Evolutionary conservation across 2,329 filamentous ascomycete species (phyloP).

Genomic region (Cryphonectria parasitica): DNA sequence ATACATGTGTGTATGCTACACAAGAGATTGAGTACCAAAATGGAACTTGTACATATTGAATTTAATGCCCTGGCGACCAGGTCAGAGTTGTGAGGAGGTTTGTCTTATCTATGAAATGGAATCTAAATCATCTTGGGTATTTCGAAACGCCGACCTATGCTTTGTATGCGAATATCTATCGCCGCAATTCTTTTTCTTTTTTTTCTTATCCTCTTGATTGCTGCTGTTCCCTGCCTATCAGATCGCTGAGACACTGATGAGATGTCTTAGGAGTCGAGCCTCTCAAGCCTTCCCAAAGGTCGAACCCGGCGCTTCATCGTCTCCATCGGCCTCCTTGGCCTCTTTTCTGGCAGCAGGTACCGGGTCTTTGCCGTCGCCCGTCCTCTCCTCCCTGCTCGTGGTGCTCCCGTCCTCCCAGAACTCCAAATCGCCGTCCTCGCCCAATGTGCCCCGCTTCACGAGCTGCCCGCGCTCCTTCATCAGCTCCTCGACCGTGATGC

Average conservation of each 20-base stretch:
- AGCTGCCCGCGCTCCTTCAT: constrained; percentile 75
- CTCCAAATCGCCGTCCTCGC: constrained; percentile 83
- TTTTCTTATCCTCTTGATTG: not conserved
- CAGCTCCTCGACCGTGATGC: constrained; percentile 76
- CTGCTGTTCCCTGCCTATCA: not conserved
- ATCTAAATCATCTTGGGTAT: constrained; percentile 10
- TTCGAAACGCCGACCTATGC: constrained; percentile 8
- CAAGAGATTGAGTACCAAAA: not conserved
- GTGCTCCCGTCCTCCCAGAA: constrained; percentile 79
- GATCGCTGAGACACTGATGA: not conserved
- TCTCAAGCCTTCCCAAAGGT: constrained; percentile 33
- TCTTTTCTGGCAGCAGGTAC: constrained; percentile 12
- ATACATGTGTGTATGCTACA: not conserved
- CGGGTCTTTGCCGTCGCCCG: constrained; percentile 28
- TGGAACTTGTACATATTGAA: not conserved
- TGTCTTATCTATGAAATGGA: constrained; percentile 27
- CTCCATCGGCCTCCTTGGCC: constrained; percentile 8
- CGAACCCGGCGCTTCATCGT: constrained; percentile 34
- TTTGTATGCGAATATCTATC: constrained; percentile 1
- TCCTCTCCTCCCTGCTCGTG: constrained; percentile 36
- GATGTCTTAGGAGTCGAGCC: not conserved
- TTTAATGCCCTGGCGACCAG: not conserved
- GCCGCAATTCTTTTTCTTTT: not conserved
- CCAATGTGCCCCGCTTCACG: constrained; percentile 71
- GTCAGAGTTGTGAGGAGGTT: not conserved